These are phyloP conservation scores for Lactifluus echinatus DNA, from an alignment of 768 basidiomycete genomes.

Conservation along the genomic window DNA sequence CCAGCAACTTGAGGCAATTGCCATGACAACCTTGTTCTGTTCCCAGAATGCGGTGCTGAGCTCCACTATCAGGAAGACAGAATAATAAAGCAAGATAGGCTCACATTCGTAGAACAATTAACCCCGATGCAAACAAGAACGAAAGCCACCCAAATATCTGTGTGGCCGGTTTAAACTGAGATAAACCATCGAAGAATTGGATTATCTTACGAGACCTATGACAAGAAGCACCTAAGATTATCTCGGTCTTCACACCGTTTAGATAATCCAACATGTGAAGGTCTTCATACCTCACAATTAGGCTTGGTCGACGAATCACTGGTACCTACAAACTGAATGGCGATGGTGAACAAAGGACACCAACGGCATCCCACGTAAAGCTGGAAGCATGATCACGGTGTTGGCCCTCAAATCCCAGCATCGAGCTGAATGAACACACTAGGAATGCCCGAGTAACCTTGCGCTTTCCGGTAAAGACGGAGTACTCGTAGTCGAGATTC, in stretches of 20 bases:
- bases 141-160: neutral
- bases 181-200: neutral
- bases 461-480: neutral
- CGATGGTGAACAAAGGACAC: neutral
- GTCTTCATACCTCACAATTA: neutral
- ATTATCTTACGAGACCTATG: neutral
- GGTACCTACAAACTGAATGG: neutral
- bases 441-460: conserved; percentile 2
- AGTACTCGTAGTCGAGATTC: conserved; percentile 2
- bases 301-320: neutral
- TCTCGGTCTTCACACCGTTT: neutral
- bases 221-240: neutral
- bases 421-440: neutral
- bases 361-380: neutral
- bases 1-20: neutral
- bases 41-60: conserved; percentile 6
- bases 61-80: neutral
- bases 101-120: conserved; percentile 13
- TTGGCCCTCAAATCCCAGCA: neutral
- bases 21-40: neutral
- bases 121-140: conserved; percentile 7
- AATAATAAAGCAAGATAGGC: neutral
- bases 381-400: neutral
- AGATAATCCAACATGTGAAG: neutral
- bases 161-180: neutral